Base-by-base conservation (phyloP, 148 eudicot species). In the Rhododendron ovatum region DNA sequence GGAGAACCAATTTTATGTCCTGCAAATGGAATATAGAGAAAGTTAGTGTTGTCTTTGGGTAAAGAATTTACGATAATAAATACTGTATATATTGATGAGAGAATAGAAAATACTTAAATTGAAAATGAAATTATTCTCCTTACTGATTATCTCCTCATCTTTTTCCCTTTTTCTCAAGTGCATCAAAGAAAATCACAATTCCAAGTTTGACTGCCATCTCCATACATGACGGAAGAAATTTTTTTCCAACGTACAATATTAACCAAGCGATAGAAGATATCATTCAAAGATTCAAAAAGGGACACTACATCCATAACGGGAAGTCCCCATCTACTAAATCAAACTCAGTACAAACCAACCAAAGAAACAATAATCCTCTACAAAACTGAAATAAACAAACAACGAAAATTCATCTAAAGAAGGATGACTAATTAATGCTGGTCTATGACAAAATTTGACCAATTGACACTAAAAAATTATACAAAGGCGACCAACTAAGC, bases 1-100 rank as follows among this genome's bases (percentile, higher is more conserved):
- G 65, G 1, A 93, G 93, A 17, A 86, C 87, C 82, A 83, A 30
- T 82, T 88, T 90, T 55, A 93, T 91, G 50, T 88, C 93, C 93
- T 91, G 84, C 82, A 78, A 78, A 39, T 47, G 26, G 28, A 18
- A 22, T 10, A 41, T 45, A 14, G 7, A 78, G 28, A 78, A 22
- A 7, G 45, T 33, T 33, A 33, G 20, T 14, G 39, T 33, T 4
- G 41, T 33, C 4, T 71, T 71, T 13, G 76, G 39, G 14, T 71
- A 14, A 30, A 15, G 20, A 30, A 30, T 33, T 13, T 4, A 71
- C 7, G 11, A 22, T 22, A 59, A 59, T 5, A 59, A 59, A 20
- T 13, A 50, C 2, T 0, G 39, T 37, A 39, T 39, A 39, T 39
- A 39, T 4, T 39, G 41, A 39, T 39, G 6, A 39, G 6, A 39